These are phyloP conservation scores for Dryadomyces quercivorus DNA, from an alignment of 2,329 filamentous ascomycete genomes.

Conservation along the genomic window DNA sequence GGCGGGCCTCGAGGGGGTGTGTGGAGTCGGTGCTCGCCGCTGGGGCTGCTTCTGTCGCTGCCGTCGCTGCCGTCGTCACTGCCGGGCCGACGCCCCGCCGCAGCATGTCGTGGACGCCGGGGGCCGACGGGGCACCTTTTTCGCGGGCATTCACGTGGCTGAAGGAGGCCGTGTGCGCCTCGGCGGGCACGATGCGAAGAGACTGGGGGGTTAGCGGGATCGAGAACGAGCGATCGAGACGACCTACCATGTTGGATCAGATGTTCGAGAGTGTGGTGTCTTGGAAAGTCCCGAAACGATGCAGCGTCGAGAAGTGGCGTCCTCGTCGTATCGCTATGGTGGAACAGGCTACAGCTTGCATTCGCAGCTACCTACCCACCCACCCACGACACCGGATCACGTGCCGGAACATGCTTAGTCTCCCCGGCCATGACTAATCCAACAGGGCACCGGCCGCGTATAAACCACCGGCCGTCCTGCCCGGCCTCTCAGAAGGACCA, in stretches of 20 bases:
- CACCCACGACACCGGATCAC: neutral
- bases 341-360: slow-evolving; percentile 10
- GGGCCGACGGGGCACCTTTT: slow-evolving; percentile 74
- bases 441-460: neutral
- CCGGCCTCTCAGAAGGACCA: too few species aligned
- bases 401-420: neutral
- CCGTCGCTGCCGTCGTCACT: slow-evolving; percentile 23
- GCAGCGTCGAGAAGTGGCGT: neutral
- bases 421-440: neutral
- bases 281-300: too few species aligned
- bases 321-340: too few species aligned
- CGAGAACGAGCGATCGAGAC: neutral
- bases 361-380: neutral
- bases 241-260: neutral
- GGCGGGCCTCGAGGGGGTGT: slow-evolving; percentile 85
- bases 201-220: slow-evolving; percentile 39
- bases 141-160: slow-evolving; percentile 44
- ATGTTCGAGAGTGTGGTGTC: neutral
- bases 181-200: slow-evolving; percentile 75
- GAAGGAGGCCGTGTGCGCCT: slow-evolving; percentile 53
- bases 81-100: slow-evolving; percentile 64
- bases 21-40: slow-evolving; percentile 48
- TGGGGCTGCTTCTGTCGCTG: slow-evolving; percentile 30
- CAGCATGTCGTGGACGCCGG: slow-evolving; percentile 86
- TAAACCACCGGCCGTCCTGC: too few species aligned